Evolutionary conservation across 208 protist genomes (phyloP).

Genomic region (Vickermania ingenoplastis): DNA sequence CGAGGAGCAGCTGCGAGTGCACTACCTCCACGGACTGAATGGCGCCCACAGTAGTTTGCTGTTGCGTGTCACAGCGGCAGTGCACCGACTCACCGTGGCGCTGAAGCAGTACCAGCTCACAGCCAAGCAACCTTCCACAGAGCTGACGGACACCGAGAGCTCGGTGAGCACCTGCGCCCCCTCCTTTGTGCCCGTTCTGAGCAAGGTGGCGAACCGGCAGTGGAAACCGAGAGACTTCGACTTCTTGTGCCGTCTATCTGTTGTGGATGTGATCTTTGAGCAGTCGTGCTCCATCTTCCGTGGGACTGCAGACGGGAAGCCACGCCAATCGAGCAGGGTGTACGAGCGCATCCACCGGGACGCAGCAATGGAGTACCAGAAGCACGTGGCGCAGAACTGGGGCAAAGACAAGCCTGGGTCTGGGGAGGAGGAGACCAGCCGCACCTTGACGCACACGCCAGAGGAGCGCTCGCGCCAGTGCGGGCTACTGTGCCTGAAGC

Average conservation of each 20-base stretch:
- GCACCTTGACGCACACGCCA: slow-evolving; percentile 12
- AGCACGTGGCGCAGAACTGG: background rate
- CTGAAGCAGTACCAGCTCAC: slow-evolving; percentile 4
- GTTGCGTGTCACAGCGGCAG: slow-evolving; percentile 9
- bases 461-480: slow-evolving; percentile 19
- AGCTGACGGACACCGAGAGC: background rate
- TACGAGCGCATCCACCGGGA: background rate
- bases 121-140: background rate
- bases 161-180: no score
- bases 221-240: slow-evolving; percentile 58
- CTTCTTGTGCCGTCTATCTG: slow-evolving; percentile 30
- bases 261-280: slow-evolving; percentile 35
- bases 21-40: slow-evolving; percentile 9
- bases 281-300: slow-evolving; percentile 51
- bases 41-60: slow-evolving; percentile 14
- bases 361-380: background rate
- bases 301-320: background rate
- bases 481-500: slow-evolving; percentile 27
- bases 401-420: background rate
- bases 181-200: slow-evolving; percentile 26
- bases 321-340: background rate
- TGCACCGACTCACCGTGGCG: slow-evolving; percentile 18
- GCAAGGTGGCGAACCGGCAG: slow-evolving; percentile 40
- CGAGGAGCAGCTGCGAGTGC: background rate
- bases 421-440: slow-evolving; percentile 12